Evolutionary conservation across 108 stramenopile genomes (phyloP).

Genomic region (Cyclotella distinguenda): DNA sequence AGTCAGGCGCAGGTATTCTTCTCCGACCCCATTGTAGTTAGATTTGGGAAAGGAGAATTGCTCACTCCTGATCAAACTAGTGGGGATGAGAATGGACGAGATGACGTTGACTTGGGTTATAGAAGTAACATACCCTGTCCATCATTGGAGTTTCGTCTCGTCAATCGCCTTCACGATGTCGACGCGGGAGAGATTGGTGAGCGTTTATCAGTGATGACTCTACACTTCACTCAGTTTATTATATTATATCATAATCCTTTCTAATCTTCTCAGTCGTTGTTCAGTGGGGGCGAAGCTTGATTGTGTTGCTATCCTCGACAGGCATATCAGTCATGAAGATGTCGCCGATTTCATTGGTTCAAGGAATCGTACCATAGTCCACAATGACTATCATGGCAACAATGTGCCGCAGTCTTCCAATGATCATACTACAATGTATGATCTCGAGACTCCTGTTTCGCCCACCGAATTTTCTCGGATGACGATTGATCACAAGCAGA

Average conservation of each 20-base stretch:
- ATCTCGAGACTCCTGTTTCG: too few species aligned
- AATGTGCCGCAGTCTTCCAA: not conserved
- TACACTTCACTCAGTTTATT: not conserved
- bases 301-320: conserved; percentile 69
- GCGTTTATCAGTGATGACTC: not conserved
- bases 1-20: conserved; percentile 70
- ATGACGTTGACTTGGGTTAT: not conserved
- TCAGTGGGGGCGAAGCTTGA: conserved; percentile 69
- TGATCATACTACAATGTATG: too few species aligned
- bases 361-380: not conserved
- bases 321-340: conserved; percentile 15
- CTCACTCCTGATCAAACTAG: conserved; percentile 1
- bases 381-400: not conserved
- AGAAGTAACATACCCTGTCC: conserved; percentile 64
- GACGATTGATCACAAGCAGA: too few species aligned
- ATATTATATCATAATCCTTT: not conserved
- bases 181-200: conserved; percentile 64
- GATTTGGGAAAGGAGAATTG: conserved; percentile 65
- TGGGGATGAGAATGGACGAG: not conserved
- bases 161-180: conserved; percentile 69
- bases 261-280: not conserved
- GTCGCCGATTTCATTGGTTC: not conserved
- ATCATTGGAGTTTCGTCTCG: conserved; percentile 70
- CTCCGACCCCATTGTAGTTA: conserved; percentile 71
- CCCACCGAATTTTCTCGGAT: too few species aligned